Conservation (phyloP, 192 early-diverging fungal genomes). For the Piromyces finnis region DNA sequence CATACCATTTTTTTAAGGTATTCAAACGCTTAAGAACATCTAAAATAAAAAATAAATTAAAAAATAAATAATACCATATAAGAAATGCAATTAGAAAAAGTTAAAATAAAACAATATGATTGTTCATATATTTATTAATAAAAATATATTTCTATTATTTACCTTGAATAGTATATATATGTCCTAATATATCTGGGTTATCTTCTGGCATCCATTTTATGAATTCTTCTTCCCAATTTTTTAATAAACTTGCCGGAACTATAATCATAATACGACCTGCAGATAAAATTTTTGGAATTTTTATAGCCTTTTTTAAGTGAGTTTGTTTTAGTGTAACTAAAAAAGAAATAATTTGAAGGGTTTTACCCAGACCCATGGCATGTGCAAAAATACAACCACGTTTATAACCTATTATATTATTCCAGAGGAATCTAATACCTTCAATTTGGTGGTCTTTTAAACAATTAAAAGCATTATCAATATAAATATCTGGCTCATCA, state of each 20-base stretch:
- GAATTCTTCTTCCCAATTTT: conserved; percentile 63
- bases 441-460: conserved; percentile 61
- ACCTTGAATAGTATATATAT: background rate
- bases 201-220: conserved; percentile 35
- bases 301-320: conserved; percentile 11
- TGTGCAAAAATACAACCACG: conserved; percentile 64
- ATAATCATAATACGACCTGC: conserved; percentile 46
- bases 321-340: conserved; percentile 39
- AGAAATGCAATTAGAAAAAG: too few relatives aligned
- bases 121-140: too few relatives aligned
- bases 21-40: background rate
- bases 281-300: background rate
- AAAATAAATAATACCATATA: too few relatives aligned
- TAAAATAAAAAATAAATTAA: background rate
- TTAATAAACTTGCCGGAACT: conserved; percentile 43
- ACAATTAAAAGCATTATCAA: conserved; percentile 3
- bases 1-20: background rate
- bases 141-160: too few relatives aligned
- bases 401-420: conserved; percentile 48
- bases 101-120: too few relatives aligned
- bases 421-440: conserved; percentile 67
- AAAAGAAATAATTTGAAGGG: conserved; percentile 55
- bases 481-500: conserved; percentile 22
- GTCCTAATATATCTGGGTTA: background rate
- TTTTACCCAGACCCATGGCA: conserved; percentile 73